phyloP scores from a whole-genome alignment of 2,329 filamentous ascomycete genomes.

The Fusarium brachygibbosum region DNA sequence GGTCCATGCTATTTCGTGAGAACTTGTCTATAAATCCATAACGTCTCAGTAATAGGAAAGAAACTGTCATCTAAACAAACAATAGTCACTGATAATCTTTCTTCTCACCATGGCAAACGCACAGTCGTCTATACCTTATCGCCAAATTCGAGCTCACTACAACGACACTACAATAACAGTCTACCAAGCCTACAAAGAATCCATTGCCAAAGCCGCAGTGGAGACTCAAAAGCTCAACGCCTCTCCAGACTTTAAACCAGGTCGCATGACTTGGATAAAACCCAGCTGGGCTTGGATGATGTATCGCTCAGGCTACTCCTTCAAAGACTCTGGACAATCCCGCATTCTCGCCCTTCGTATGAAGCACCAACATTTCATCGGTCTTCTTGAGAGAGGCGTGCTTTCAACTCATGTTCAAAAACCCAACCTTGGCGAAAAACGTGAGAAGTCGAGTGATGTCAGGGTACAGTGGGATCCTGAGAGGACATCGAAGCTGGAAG shows the following conservation, averaged over 20 bases:
- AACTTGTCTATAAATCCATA: neutral
- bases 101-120: constrained; percentile 35
- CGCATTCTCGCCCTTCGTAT: constrained; percentile 70
- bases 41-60: too few species aligned
- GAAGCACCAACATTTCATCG: constrained; percentile 63
- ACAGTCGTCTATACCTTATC: constrained; percentile 52
- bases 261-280: constrained; percentile 76
- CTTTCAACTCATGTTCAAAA: constrained; percentile 50
- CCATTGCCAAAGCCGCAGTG: constrained; percentile 68
- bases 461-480: constrained; percentile 77
- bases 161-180: constrained; percentile 67
- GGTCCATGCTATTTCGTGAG: neutral
- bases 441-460: constrained; percentile 56
- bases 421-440: constrained; percentile 17
- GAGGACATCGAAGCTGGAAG: constrained; percentile 60
- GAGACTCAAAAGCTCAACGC: constrained; percentile 64
- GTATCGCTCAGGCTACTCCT: constrained; percentile 72
- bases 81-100: neutral
- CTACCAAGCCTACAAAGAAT: constrained; percentile 70
- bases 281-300: constrained; percentile 75
- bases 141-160: constrained; percentile 67
- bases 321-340: constrained; percentile 67
- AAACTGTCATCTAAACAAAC: neutral
- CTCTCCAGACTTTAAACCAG: constrained; percentile 64
- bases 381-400: constrained; percentile 58